These are phyloP conservation scores for Kernera saxatilis DNA, from an alignment of 345 rosid species.

Conservation along the genomic window DNA sequence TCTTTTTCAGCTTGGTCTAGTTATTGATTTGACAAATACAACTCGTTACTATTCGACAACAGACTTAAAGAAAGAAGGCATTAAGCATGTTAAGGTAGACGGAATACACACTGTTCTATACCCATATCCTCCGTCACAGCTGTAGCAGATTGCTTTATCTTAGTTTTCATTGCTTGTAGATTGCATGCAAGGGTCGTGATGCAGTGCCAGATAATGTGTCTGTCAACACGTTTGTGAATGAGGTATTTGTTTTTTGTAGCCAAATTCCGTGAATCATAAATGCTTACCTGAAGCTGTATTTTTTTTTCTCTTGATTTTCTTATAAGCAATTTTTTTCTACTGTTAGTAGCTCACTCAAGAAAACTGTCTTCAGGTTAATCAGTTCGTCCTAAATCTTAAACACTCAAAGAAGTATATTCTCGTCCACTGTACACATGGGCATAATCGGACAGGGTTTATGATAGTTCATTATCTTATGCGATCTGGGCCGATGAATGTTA, in stretches of 20 bases:
- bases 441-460: slow-evolving; percentile 98
- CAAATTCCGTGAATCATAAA: background rate
- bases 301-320: background rate
- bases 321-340: background rate
- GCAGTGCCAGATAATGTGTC: slow-evolving; percentile 81
- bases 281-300: background rate
- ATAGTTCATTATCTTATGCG: slow-evolving; percentile 94
- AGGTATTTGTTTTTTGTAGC: slow-evolving; percentile 46
- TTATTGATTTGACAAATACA: slow-evolving; percentile 97
- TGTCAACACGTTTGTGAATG: slow-evolving; percentile 79
- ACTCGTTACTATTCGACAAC: slow-evolving; percentile 65
- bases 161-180: slow-evolving; percentile 42
- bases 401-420: slow-evolving; percentile 74
- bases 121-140: background rate
- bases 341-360: slow-evolving; percentile 1
- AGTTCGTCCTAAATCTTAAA: slow-evolving; percentile 66
- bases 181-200: slow-evolving; percentile 90
- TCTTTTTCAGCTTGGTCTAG: slow-evolving; percentile 81
- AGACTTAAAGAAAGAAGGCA: slow-evolving; percentile 76
- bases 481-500: slow-evolving; percentile 62
- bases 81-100: slow-evolving; percentile 85
- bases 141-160: slow-evolving; percentile 1
- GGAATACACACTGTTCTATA: background rate
- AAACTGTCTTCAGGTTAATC: slow-evolving; percentile 52
- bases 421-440: slow-evolving; percentile 99